Evolutionary conservation across 768 basidiomycete genomes (phyloP), one percentile per base, ranked within the genome.

Genomic region (Tulasnella calospora): DNA sequence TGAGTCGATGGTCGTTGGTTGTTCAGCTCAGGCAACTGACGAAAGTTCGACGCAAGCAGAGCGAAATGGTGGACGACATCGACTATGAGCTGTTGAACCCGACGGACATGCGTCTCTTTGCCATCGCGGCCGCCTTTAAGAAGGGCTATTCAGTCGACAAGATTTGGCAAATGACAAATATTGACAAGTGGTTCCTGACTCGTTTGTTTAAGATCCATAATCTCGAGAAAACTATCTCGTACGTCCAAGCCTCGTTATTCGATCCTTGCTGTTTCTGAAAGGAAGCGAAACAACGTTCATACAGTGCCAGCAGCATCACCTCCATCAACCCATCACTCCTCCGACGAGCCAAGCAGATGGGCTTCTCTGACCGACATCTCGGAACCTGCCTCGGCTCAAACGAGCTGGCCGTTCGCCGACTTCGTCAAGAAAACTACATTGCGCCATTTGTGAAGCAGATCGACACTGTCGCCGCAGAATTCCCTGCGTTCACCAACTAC

Each of bases 401-500:
- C 19, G 97, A 97, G 84, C 90, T 99, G 57, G 96, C 96, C 61
- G 91, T 99, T 40, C 94, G 97, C 78, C 89, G 92, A 57, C 87
- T 96, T 73, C 93, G 97, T 77, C 92, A 94, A 83, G 97, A 99
- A 84, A 85, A 85, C 71, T 89, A 88, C 44, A 92, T 99, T 82
- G 87, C 88, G 17, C 96, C 96, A 0, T 97, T 95, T 84, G 93
- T 98, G 85, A 99, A 99, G 87, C 97, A 99, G 83, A 99, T 98
- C 84, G 98, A 99, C 82, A 99, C 98, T 0, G 96, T 99, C 77
- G 98, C 98, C 15, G 97, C 98, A 38, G 96, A 99, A 83, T 99
- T 98, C 89, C 97, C 98, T 1, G 96, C 96, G 0, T 95, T 92
- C 87, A 99, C 98, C 77, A 99, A 99, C 87, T 99, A 99, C 85